Evolutionary conservation across 495 filamentous ascomycete species (phyloP), one percentile per base, ranked within the genome.

Genomic region (Penicillium turbatum): DNA sequence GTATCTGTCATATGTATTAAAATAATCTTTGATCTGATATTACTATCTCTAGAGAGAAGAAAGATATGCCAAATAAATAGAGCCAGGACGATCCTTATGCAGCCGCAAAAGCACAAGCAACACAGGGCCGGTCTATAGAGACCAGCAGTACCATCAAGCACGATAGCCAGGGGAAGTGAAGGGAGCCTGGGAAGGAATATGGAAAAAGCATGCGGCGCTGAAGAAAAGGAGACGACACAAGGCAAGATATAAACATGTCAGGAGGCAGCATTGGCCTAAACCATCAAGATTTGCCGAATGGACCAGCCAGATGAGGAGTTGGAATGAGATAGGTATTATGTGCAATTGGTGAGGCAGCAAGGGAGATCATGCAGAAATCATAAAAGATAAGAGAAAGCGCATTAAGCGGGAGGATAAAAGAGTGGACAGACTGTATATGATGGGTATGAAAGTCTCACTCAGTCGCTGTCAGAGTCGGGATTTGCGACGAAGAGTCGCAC

Each of bases 401-500:
- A 47, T 24, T 49, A 54, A 51, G 47, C 51, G 44, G 51, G 36
- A 16, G 40, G 32, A 50, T 31, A 43, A 21, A 15, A 42, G 30
- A 30, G 46, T 17, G 52, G 46, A 21, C 40, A 59, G 17, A 45
- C 53, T 51, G 34, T 37, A 48, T 6, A 46, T 32, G 51, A 41
- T 29, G 51, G 38, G 24, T 26, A 56, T 21, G 19, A 13, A 9
- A 30, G 19, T 16, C 31, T 72, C 69, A 86, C 29, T 72, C 70
- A 86, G 69, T 87, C 84, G 65, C 82, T 85, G 42, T 51, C 48
- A 13, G 79, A 63, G 67, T 98, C 93, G 19, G 93, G 93, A 69
- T 98, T 98, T 16, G 95, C 95, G 62, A 98, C 92, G 60, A 89
- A 97, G 50, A 98, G 72, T 48, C 91, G 82, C 16, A 86, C 88